These are phyloP conservation scores for Blastobotrys illinoisensis DNA, from an alignment of 1,139 yeast genomes.

Conservation along the genomic window DNA sequence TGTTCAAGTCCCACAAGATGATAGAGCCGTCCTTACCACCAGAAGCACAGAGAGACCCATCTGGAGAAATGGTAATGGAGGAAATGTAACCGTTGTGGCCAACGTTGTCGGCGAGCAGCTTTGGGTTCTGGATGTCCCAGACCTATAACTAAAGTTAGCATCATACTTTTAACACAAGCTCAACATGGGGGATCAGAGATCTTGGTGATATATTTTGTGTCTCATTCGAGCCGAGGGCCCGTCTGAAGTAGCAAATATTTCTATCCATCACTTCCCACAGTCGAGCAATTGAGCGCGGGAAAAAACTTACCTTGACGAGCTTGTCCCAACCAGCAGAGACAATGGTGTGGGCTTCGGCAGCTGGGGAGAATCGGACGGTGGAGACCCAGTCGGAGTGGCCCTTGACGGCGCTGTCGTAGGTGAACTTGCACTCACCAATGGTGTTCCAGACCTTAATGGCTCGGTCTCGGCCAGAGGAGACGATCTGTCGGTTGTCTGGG, in stretches of 20 bases:
- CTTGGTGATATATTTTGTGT: constrained; percentile 90
- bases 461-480: constrained; percentile 98
- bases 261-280: constrained; percentile 19
- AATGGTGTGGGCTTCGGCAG: constrained; percentile 56
- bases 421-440: constrained; percentile 96
- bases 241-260: constrained; percentile 98
- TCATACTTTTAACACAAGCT: constrained; percentile 9
- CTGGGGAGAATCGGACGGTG: constrained; percentile 92
- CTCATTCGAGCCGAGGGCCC: constrained; percentile 79
- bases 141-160: constrained; percentile 56
- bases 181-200: constrained; percentile 67
- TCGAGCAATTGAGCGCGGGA: constrained; percentile 2
- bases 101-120: constrained; percentile 90
- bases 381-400: constrained; percentile 99
- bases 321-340: constrained; percentile 99
- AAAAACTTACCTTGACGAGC: constrained; percentile 90
- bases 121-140: constrained; percentile 88
- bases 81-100: constrained; percentile 99
- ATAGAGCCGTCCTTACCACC: constrained; percentile 99
- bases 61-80: constrained; percentile 98
- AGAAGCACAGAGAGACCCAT: constrained; percentile 98
- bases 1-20: constrained; percentile 97
- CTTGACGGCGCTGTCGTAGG: constrained; percentile 51
- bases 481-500: constrained; percentile 95
- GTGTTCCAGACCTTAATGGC: constrained; percentile 99